phyloP scores from a whole-genome alignment of 768 basidiomycete genomes.

The Kondoa subrosea region DNA sequence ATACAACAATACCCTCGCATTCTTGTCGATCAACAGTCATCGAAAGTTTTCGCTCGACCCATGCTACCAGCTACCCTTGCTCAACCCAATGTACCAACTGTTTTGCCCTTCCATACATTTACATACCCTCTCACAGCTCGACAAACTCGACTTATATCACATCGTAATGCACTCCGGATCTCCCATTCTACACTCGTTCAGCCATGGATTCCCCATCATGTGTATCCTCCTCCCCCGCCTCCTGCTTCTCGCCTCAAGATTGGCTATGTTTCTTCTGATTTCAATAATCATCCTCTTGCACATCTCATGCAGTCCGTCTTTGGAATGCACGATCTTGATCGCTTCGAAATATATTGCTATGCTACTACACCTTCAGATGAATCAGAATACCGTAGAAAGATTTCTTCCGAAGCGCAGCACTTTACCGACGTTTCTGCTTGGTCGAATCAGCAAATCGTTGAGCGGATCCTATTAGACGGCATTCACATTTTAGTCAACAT shows the following conservation, averaged over 20 bases:
- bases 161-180: constrained; percentile 39
- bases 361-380: constrained; percentile 41
- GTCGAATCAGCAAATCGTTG: constrained; percentile 33
- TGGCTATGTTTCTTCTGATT: constrained; percentile 41
- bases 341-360: constrained; percentile 38
- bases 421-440: constrained; percentile 38
- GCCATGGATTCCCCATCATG: constrained; percentile 35
- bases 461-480: constrained; percentile 36
- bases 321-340: constrained; percentile 35
- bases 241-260: constrained; percentile 35
- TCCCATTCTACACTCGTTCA: constrained; percentile 37
- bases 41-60: constrained; percentile 10
- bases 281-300: constrained; percentile 42
- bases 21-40: neutral
- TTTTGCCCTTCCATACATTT: constrained; percentile 43
- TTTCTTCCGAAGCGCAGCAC: constrained; percentile 34
- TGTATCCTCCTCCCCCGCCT: constrained; percentile 37
- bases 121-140: constrained; percentile 37
- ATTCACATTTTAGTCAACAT: constrained; percentile 38
- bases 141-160: constrained; percentile 38
- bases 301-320: constrained; percentile 44
- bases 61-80: constrained; percentile 20
- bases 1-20: constrained; percentile 13
- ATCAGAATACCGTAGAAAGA: constrained; percentile 37
- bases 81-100: constrained; percentile 25